These are phyloP conservation scores for Evansstolkia leycettana DNA, from an alignment of 495 filamentous ascomycete genomes.

Conservation along the genomic window DNA sequence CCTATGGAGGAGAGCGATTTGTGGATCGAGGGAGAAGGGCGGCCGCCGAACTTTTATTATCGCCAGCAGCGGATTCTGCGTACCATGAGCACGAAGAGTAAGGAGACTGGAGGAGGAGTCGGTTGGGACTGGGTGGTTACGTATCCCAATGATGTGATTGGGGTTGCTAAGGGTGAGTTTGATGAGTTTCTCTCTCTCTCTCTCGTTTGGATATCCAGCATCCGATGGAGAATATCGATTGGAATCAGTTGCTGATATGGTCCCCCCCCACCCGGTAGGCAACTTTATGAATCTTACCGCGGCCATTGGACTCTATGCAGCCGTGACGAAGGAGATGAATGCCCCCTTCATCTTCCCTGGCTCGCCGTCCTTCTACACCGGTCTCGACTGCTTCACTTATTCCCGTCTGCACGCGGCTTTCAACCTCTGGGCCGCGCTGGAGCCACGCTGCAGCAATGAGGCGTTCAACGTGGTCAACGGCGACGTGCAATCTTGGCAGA, in stretches of 20 bases:
- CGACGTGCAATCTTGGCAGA: conserved; percentile 40
- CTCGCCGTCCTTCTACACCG: conserved; percentile 31
- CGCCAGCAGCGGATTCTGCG: conserved; percentile 31
- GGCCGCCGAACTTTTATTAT: conserved; percentile 27
- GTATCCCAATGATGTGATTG: conserved; percentile 43
- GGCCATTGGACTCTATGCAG: conserved; percentile 36
- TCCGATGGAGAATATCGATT: too few relatives aligned
- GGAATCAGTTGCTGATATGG: too few relatives aligned
- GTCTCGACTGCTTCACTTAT: conserved; percentile 39
- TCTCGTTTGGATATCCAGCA: background rate
- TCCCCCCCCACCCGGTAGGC: conserved; percentile 16
- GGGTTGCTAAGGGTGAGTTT: conserved; percentile 9
- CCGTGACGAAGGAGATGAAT: conserved; percentile 33
- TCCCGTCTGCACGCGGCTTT: conserved; percentile 39
- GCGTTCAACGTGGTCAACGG: conserved; percentile 47
- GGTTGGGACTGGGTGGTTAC: conserved; percentile 33
- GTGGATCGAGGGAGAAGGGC: conserved; percentile 15
- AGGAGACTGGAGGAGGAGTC: background rate
- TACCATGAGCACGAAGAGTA: conserved; percentile 14
- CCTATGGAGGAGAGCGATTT: conserved; percentile 36
- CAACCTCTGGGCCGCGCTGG: conserved; percentile 37
- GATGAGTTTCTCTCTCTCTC: conserved; percentile 2
- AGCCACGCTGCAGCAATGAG: conserved; percentile 31
- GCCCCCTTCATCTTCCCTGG: conserved; percentile 36
- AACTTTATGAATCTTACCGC: conserved; percentile 49